Base-by-base conservation (phyloP, 2,329 filamentous ascomycete species). In the Nannizziopsis barbatae region DNA sequence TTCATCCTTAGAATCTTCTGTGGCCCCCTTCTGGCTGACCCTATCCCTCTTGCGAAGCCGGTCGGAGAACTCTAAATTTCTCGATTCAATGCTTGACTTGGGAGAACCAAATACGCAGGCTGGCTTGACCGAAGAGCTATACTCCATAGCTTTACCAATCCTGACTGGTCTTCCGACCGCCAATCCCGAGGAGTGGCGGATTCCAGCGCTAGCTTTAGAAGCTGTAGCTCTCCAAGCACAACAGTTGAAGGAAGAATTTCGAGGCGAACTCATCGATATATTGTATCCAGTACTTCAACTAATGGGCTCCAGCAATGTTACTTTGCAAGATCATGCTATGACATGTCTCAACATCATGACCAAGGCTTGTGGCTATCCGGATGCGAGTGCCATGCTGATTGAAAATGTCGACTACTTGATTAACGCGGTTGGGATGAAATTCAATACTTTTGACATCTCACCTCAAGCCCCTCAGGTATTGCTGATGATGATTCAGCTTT, bases 391-490 rank as follows among this genome's bases (percentile, higher is more conserved):
- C 12, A 71, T 98, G 55, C 82, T 98, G 35, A 77, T 96, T 22
- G 80, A 84, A 45, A 98, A 98, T 52, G 89, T 87, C 12, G 92
- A 98, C 65, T 98, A 98, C 63, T 84, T 98, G 67, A 83, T 96
- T 52, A 96, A 96, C 60, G 86, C 92, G 0, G 80, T 98, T 12
- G 86, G 86, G 0, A 68, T 96, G 52, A 85, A 88, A 53, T 75
- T 98, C 6, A 95, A 95, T 58, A 86, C 86, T 0, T 86, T 95
- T 55, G 88, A 95, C 55, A 83, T 96, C 45, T 90, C 88, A 0
- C 89, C 90, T 1, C 85, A 94, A 53, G 88, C 87, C 2, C 88
- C 89, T 2, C 84, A 90, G 56, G 92, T 96, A 1, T 68, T 98
- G 42, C 76, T 84, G 5, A 95, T 98, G 89, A 93, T 96, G 85